Base-by-base conservation (phyloP, 1,284 basidiomycete genomes). In the Neonothopanus nambi region DNA sequence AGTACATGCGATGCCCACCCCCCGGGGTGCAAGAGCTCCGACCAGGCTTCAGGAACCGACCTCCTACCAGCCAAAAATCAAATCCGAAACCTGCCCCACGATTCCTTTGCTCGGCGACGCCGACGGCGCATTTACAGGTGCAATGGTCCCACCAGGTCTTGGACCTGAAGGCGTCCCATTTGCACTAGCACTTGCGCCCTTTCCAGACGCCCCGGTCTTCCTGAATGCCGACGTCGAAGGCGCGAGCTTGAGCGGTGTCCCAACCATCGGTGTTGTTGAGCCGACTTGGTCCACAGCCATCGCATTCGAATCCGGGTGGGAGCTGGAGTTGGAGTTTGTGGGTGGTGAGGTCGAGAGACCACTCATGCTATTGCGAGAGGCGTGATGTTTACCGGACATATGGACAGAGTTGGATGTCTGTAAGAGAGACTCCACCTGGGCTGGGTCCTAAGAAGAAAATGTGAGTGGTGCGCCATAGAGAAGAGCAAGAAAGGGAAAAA, bases 31-130 rank as follows among this genome's bases (percentile, higher is more conserved):
- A n/a, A n/a, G n/a, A n/a, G n/a, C n/a, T n/a, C n/a, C n/a, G n/a
- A n/a, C n/a, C n/a, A n/a, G n/a, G n/a, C n/a, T n/a, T n/a, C n/a
- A n/a, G n/a, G n/a, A n/a, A n/a, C 15, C 5, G 15, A 44, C 36
- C n/a, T 17, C n/a, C 70, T 80, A 85, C 85, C 85, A 88, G 20
- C 86, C 87, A 67, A 89, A 89, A 48, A 90, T 82, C 58, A 88
- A 64, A 71, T 89, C 87, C n/a, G 84, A 84, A 39, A 89, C 81
- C 65, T 87, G 85, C 11, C 86, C 85, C 3, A 90, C 55, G 58
- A 89, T 62, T 4, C 85, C 76, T 64, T 84, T 89, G 51, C 60
- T 75, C n/a, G 78, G 73, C 5, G 73, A 69, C 20, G 61, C 59
- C 3, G 59, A 63, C 2, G 61, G 24, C 0, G 57, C 56, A 18